Conservation (phyloP, 306 rosid genomes). For the Cajanus cajan region DNA sequence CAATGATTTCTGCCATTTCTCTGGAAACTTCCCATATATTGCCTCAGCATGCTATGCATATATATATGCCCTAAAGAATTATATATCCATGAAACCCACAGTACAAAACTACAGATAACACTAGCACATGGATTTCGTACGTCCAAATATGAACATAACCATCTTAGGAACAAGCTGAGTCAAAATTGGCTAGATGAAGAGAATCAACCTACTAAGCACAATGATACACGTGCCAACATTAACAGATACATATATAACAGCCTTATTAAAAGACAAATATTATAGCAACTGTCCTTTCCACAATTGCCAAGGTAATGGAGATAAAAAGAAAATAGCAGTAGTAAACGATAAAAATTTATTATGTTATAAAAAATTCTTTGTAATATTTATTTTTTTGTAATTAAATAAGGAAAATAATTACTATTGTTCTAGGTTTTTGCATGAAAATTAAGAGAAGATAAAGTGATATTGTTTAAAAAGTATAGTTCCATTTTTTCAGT, state of each 20-base stretch:
- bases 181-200: not conserved
- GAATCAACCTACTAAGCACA: not conserved
- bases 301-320: not conserved
- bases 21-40: not conserved
- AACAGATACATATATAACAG: not conserved
- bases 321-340: too few species aligned
- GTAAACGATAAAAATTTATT: not conserved
- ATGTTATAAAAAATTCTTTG: not conserved
- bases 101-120: not conserved
- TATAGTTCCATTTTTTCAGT: too few species aligned
- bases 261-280: not conserved
- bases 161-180: not conserved
- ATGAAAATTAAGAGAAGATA: too few species aligned
- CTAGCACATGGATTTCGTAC: constrained; percentile 8
- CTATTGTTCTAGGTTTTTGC: not conserved
- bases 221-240: not conserved
- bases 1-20: not conserved
- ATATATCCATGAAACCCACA: not conserved
- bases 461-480: too few species aligned
- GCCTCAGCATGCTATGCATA: not conserved
- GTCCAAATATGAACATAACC: not conserved
- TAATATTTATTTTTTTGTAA: too few species aligned
- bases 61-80: not conserved
- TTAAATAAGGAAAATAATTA: too few species aligned
- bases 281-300: not conserved